Base-by-base conservation (phyloP, 345 rosid genomes). In the Syzygium grande region DNA sequence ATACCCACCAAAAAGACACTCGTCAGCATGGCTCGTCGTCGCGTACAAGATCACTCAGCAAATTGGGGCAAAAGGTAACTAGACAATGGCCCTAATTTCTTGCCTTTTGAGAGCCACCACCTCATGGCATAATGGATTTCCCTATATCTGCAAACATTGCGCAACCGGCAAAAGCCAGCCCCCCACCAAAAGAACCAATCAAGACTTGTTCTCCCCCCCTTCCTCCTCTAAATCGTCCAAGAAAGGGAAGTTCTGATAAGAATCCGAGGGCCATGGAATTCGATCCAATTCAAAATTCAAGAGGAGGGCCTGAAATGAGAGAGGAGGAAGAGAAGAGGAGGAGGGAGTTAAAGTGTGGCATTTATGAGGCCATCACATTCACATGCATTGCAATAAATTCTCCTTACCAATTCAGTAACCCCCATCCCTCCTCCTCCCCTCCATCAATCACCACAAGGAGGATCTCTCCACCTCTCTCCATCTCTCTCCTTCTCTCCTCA, bases 331-430 rank as follows among this genome's bases (percentile, higher is more conserved):
- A 8, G 27, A 27, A 8, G 63, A 9, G 25, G 89, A 87, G 85
- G 49, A 34, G 80, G 80, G 49, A 34, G 80, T 73, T 73, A 73
- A 73, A 73, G 46, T 19, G 83, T 73, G 49, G 92, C 96, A 95
- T 94, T 95, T 90, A 95, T 89, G 94, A 88, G 87, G 87, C 56
- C 91, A 84, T 95, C 94, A 92, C 97, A 92, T 92, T 93, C 92
- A 87, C 46, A 43, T 43, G 46, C 46, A 43, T 43, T 29, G 85
- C 93, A 90, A 93, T 93, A 87, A 94, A 91, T 92, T 58, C 88
- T 91, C 90, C 90, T 78, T 86, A 88, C 90, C 88, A 51, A 89
- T 78, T 79, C 77, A 55, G 23, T 79, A 56, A 56, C 79, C 88
- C 46, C 7, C 41, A 2, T 2, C 56, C 80, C 80, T 79, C 51